Evolutionary conservation across 805 yeast species (phyloP), one percentile per base, ranked within the genome.

Genomic region (Kluyveromyces starmeri): DNA sequence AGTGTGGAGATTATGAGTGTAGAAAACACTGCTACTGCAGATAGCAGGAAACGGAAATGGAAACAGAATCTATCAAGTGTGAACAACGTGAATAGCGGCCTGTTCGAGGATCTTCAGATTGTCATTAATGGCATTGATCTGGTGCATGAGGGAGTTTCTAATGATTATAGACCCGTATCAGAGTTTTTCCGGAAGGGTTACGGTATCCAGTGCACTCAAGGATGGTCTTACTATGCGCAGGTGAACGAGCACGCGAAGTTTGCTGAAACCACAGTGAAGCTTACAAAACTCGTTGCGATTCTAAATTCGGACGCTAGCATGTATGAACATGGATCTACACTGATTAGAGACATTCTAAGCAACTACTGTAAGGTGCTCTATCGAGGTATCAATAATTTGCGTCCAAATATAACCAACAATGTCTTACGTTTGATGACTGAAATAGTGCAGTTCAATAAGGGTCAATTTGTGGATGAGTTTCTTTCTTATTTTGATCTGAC

Each of bases 401-500:
- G 77, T 42, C 73, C 82, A 0, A 63, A 72, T 1, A 50, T 69
- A 1, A 74, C 88, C 0, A 74, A 71, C 35, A 81, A 92, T 1
- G 67, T 70, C 3, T 52, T 85, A n/a, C 55, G 70, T 27, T 47
- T 86, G 7, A 53, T 89, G 43, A 61, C 59, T 13, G 68, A 70
- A 30, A 62, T 80, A 18, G 66, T 75, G 4, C 42, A 54, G 1
- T 75, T 67, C 45, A 64, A 69, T 29, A 59, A 68, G 17, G 75
- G 78, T 1, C 55, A 63, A 2, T 53, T 71, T 31, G 54, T 76
- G 2, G 78, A 72, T 34, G 77, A 72, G 6, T 70, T 88, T 13
- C 50, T 77, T 21, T 72, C 78, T 11, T 55, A 65, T 28, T 82
- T 88, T 50, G 96, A 88, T 57, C 65, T 84, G 35, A 62, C 76